These are phyloP conservation scores for Cucurbita ficifolia DNA, from an alignment of 306 rosid species.

Conservation along the genomic window DNA sequence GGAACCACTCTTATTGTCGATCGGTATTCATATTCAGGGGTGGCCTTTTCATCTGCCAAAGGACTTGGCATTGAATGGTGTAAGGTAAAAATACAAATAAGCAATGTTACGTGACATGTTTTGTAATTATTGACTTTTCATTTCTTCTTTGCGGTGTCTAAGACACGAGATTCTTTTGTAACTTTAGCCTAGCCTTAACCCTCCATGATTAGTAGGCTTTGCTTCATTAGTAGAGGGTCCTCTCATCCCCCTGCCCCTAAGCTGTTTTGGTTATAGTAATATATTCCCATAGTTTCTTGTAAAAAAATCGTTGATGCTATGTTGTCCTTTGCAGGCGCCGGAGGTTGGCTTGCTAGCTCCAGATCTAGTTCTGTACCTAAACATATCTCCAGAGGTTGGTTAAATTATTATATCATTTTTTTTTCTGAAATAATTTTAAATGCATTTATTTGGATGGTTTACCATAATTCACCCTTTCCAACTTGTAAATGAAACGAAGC, in stretches of 20 bases:
- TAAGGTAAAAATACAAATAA: slow-evolving; percentile 33
- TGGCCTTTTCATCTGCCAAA: slow-evolving; percentile 86
- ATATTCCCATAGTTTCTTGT: background rate
- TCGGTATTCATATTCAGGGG: slow-evolving; percentile 95
- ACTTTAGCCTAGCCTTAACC: background rate
- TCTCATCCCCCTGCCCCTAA: background rate
- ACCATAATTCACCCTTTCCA: background rate
- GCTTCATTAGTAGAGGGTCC: background rate
- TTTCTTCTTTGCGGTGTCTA: background rate
- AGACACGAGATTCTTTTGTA: background rate
- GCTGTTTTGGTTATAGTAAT: background rate
- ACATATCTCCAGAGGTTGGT: slow-evolving; percentile 72
- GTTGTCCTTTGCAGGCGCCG: slow-evolving; percentile 49
- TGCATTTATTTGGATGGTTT: background rate
- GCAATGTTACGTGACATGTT: background rate
- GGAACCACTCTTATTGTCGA: slow-evolving; percentile 87
- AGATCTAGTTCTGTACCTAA: slow-evolving; percentile 63
- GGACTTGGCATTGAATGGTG: slow-evolving; percentile 88
- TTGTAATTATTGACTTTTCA: background rate
- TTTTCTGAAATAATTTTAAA: background rate
- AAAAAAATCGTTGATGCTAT: background rate
- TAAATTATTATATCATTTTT: background rate
- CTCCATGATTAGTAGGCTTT: background rate
- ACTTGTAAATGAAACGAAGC: background rate
- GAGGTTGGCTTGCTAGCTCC: slow-evolving; percentile 80